These are phyloP conservation scores for Pulveroboletus sp. DNA, from an alignment of 768 basidiomycete genomes.

Conservation along the genomic window DNA sequence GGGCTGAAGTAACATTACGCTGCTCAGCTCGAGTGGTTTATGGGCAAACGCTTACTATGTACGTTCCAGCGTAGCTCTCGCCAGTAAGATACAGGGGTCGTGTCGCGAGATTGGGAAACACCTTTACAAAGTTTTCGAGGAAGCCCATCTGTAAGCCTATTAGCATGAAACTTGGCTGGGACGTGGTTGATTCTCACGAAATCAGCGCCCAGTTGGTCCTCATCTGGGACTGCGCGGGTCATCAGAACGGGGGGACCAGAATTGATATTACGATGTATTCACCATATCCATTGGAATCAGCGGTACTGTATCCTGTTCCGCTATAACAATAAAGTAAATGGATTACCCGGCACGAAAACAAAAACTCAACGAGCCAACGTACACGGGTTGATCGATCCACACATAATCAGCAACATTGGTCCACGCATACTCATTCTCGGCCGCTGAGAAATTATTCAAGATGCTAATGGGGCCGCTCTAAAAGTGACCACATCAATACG, in stretches of 20 bases:
- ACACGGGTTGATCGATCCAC: slow-evolving; percentile 73
- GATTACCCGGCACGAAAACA: no score
- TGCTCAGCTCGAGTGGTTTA: neutral
- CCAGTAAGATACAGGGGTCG: slow-evolving; percentile 66
- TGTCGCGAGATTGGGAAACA: slow-evolving; percentile 53
- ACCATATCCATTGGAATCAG: neutral
- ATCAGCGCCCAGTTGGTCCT: neutral
- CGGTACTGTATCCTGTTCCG: neutral
- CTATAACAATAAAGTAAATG: slow-evolving; percentile 22
- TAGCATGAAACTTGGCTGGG: neutral
- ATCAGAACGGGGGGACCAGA: neutral
- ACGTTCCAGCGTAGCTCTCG: slow-evolving; percentile 69
- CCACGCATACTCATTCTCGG: slow-evolving; percentile 56
- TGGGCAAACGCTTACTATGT: slow-evolving; percentile 44
- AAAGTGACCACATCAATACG: neutral
- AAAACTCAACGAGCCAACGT: slow-evolving; percentile 18
- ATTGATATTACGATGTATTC: neutral
- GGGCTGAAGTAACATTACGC: slow-evolving; percentile 37
- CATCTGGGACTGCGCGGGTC: neutral
- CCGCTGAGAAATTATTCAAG: slow-evolving; percentile 43
- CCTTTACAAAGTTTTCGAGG: slow-evolving; percentile 63
- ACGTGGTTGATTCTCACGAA: neutral
- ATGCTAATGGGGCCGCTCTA: slow-evolving; percentile 71
- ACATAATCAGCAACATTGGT: slow-evolving; percentile 51
- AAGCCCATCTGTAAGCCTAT: slow-evolving; percentile 57